Conservation (phyloP, 2,329 filamentous ascomycete species). For the Trematosphaeria pertusa region DNA sequence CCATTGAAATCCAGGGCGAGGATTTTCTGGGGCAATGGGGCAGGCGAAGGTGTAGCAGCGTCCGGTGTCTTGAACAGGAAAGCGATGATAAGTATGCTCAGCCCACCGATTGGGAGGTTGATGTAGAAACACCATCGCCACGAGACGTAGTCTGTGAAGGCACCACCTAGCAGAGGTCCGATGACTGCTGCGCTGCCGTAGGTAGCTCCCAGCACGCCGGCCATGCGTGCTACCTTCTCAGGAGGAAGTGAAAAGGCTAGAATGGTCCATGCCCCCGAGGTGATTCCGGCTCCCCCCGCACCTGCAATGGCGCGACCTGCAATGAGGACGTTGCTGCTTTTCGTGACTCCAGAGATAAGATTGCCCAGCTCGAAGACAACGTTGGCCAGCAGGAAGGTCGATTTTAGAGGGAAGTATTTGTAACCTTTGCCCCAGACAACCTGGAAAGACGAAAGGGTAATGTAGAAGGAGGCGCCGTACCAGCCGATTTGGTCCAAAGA, state of each 20-base stretch:
- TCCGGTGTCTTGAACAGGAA: constrained; percentile 47
- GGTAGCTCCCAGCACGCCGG: constrained; percentile 42
- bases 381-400: neutral
- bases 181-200: constrained; percentile 44
- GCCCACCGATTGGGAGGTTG: constrained; percentile 53
- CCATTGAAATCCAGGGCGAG: constrained; percentile 55
- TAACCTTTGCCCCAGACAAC: neutral
- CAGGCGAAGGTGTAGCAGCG: constrained; percentile 26
- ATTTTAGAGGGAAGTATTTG: neutral
- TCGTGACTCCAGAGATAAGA: constrained; percentile 53
- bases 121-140: constrained; percentile 56
- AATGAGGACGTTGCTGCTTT: constrained; percentile 39
- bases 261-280: constrained; percentile 9
- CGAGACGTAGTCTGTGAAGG: constrained; percentile 44
- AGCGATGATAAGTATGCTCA: constrained; percentile 47
- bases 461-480: constrained; percentile 51
- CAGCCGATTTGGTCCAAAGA: constrained; percentile 41
- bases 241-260: neutral
- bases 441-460: no score
- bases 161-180: constrained; percentile 49
- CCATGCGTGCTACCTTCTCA: neutral
- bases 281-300: constrained; percentile 38
- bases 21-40: constrained; percentile 42
- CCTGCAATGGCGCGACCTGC: constrained; percentile 43
- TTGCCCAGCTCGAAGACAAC: neutral